Evolutionary conservation across 768 basidiomycete genomes (phyloP), one percentile per base, ranked within the genome.

Genomic region (Ephemerocybe angulata): DNA sequence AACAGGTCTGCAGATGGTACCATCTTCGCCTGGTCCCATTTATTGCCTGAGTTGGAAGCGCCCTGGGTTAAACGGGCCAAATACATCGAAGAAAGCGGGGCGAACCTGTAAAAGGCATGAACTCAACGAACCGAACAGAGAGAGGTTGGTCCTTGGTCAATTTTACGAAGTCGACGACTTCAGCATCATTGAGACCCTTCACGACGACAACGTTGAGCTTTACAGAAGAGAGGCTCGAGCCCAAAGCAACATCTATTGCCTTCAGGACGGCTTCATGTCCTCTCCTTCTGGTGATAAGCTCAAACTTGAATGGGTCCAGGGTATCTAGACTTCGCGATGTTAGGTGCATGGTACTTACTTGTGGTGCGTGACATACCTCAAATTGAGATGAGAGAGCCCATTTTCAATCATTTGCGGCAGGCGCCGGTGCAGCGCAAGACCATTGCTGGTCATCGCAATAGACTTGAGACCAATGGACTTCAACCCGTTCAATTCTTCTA

Each of bases 101-200:
- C 69, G 58, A 59, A 88, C 88, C 93, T 60, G 85, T 87, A 67
- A 96, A 96, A 11, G 93, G 91, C 93, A 96, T 95, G 65, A 90
- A 95, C 68, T 94, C 92, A 55, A 94, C 95, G 67, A 95, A 93
- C 33, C 93, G 82, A 37, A 93, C 83, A 35, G 83, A 88, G 24
- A 93, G 69, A 2, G 72, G 67, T 42, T 75, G 75, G 42, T 87
- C 71, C 60, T 79, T 82, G 4, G 88, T 90, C 70, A 94, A 72
- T 61, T 86, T 82, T 37, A 92, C 83, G 64, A 95, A 94, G 54
- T 88, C 86, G 2, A 84, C 65, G 12, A 92, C 74, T 68, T 95
- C 91, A n/a, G 73, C 67, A 62, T 93, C 89, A 61, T 95, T 95
- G 28, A 96, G 70, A 19, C 83, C 88, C 60, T 84, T 85, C 57